Percentiles rank a stretch among this genome's conserved stretches.
These are phyloP conservation scores for Bothia castanella DNA, from an alignment of 1,284 basidiomycete species.

Conservation along the genomic window DNA sequence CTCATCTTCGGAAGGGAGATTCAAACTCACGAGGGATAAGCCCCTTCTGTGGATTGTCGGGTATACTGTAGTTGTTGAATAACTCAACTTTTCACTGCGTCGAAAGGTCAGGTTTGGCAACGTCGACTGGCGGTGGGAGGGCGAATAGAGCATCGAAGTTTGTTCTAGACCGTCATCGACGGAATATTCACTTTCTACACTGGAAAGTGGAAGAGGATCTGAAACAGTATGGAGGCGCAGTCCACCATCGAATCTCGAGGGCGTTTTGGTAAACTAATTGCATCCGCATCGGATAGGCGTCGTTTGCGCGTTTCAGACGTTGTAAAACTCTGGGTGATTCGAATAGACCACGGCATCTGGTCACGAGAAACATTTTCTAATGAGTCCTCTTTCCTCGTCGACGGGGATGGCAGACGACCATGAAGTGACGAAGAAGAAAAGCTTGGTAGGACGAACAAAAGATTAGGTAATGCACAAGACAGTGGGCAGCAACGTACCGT, in stretches of 20 bases:
- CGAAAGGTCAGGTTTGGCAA: slow-evolving; percentile 12
- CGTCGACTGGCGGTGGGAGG: slow-evolving; percentile 17
- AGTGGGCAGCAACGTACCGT: slow-evolving; percentile 5
- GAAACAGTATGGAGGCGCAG: slow-evolving; percentile 27
- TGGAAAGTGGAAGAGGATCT: slow-evolving; percentile 25
- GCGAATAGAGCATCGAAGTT: slow-evolving; percentile 24
- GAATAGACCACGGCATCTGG: neutral
- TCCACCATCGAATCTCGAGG: slow-evolving; percentile 17
- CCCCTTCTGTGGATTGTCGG: neutral
- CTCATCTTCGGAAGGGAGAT: neutral
- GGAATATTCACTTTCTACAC: slow-evolving; percentile 7
- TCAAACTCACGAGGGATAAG: slow-evolving; percentile 1
- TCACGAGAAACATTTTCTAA: neutral
- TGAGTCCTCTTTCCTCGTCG: neutral
- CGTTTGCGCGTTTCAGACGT: slow-evolving; percentile 29
- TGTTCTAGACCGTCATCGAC: slow-evolving; percentile 26
- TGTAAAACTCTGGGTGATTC: neutral
- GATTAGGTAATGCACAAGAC: neutral
- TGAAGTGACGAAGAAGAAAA: neutral
- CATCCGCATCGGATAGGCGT: slow-evolving; percentile 30
- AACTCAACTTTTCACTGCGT: slow-evolving; percentile 22
- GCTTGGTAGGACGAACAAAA: too few relatives aligned
- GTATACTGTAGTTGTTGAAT: slow-evolving; percentile 19
- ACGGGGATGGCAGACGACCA: slow-evolving; percentile 11
- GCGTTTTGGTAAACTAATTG: slow-evolving; percentile 20